A percentile compares a stretch with the other conserved stretches of the same genome.
These are phyloP conservation scores for Chamaecrista fasciculata DNA, from an alignment of 306 rosid species.

Conservation along the genomic window DNA sequence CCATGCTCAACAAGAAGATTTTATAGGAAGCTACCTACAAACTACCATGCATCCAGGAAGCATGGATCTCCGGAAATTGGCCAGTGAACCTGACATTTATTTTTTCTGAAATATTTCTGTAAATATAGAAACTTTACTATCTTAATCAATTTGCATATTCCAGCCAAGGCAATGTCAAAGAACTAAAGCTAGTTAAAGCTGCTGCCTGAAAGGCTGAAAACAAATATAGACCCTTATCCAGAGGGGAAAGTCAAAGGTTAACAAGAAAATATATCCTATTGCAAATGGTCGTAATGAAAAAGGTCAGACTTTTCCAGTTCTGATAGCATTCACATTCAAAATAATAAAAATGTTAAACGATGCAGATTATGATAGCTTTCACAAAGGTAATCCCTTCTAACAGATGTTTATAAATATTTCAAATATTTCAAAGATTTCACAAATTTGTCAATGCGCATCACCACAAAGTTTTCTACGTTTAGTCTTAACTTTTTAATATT, in stretches of 20 bases:
- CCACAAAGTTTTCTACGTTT: not conserved
- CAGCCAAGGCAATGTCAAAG: not conserved
- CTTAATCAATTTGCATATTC: not conserved
- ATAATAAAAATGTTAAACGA: no score
- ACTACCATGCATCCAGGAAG: not conserved
- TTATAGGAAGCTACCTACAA: not conserved
- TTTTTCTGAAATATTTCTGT: not conserved
- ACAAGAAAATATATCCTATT: not conserved
- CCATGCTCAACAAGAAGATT: not conserved
- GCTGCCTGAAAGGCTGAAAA: no score
- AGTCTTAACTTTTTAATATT: constrained; percentile 4
- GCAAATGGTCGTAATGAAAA: not conserved
- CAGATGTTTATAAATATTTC: constrained; percentile 10
- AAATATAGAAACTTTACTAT: not conserved
- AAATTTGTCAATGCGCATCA: not conserved
- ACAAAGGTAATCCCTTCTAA: not conserved
- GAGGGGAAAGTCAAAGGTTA: not conserved
- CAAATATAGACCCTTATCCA: not conserved
- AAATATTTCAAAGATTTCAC: constrained; percentile 2
- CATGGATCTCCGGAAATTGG: constrained; percentile 3
- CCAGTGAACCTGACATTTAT: not conserved
- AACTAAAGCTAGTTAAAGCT: not conserved
- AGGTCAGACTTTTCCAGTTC: not conserved
- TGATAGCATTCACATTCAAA: not conserved
- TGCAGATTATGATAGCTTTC: not conserved